Evolutionary conservation across 768 basidiomycete species (phyloP).

Genomic region (Tricholoma saponaceum): DNA sequence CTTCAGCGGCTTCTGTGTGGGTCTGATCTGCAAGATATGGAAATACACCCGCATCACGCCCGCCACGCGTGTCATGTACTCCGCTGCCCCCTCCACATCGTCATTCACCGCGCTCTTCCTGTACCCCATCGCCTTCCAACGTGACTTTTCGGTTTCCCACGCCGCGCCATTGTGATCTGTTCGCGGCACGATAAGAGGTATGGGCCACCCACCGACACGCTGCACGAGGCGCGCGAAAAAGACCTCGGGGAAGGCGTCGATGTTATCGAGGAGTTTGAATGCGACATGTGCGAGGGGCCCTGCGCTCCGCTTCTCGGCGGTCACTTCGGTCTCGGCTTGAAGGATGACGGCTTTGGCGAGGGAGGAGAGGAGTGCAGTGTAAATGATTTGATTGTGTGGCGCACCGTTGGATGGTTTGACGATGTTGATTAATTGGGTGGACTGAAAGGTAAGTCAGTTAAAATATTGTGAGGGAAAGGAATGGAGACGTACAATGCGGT

Average conservation of each 20-base stretch:
- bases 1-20: conserved; percentile 39
- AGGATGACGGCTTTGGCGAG: conserved; percentile 83
- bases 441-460: conserved; percentile 23
- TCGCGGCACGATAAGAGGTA: conserved; percentile 59
- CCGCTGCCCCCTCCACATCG: conserved; percentile 51
- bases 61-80: conserved; percentile 63
- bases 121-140: conserved; percentile 54
- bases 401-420: conserved; percentile 24
- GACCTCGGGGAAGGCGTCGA: conserved; percentile 62
- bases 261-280: conserved; percentile 58
- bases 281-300: conserved; percentile 77
- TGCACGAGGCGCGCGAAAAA: conserved; percentile 86
- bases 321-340: conserved; percentile 92
- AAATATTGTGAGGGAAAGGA: background rate
- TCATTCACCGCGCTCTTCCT: conserved; percentile 33
- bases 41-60: conserved; percentile 90
- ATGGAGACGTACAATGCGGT: conserved; percentile 52
- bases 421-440: conserved; percentile 35
- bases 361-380: conserved; percentile 79
- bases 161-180: conserved; percentile 45
- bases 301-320: conserved; percentile 83
- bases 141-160: conserved; percentile 37
- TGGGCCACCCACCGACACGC: conserved; percentile 83
- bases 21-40: conserved; percentile 50
- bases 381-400: conserved; percentile 41